Evolutionary conservation across 2,329 filamentous ascomycete species (phyloP).

Genomic region (Microsporum audouinii): DNA sequence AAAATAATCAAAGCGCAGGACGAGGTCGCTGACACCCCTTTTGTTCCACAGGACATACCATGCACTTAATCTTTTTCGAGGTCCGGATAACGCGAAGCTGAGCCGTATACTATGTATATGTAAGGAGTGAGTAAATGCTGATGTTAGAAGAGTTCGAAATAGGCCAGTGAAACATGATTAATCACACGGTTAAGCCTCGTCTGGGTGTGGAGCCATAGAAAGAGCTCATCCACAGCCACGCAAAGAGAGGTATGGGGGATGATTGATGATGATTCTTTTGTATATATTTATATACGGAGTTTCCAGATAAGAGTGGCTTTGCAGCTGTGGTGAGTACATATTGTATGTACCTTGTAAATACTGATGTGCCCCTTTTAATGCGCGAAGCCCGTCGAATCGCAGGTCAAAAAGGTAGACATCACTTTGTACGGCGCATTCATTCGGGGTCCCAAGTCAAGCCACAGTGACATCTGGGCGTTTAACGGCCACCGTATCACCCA

Average conservation of each 20-base stretch:
- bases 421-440: neutral
- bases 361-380: neutral
- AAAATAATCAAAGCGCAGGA: conserved; percentile 2
- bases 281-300: neutral
- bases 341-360: neutral
- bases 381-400: neutral
- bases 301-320: neutral
- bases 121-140: neutral
- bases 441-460: conserved; percentile 1
- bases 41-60: neutral
- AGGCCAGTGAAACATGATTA: conserved; percentile 5
- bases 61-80: neutral
- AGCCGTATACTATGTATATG: neutral
- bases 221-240: conserved; percentile 3
- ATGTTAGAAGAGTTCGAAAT: neutral
- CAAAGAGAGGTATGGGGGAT: neutral
- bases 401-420: neutral
- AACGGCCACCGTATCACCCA: conserved; percentile 2
- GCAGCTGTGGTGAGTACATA: neutral
- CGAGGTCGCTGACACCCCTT: neutral
- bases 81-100: neutral
- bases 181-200: neutral
- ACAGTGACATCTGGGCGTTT: conserved; percentile 3
- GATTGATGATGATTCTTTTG: neutral
- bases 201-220: neutral